These are phyloP conservation scores for Coccinonectria pachysandricola DNA, from an alignment of 2,329 filamentous ascomycete species.

Conservation along the genomic window DNA sequence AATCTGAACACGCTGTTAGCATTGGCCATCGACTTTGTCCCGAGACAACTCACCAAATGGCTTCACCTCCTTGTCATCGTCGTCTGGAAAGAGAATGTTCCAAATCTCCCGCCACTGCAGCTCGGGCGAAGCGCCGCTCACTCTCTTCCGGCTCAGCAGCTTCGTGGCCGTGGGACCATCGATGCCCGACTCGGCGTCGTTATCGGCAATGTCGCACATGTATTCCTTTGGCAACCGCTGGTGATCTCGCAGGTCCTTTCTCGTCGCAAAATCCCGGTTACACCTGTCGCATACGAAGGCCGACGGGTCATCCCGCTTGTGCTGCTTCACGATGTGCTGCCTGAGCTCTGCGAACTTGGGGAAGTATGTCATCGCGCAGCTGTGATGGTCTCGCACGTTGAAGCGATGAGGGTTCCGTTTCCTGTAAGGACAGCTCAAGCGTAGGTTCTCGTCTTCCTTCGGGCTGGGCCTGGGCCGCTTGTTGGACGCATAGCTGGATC, in stretches of 20 bases:
- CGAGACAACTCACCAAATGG: constrained; percentile 17
- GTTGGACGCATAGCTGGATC: constrained; percentile 16
- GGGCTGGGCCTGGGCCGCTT: constrained; percentile 24
- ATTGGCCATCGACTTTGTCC: fast-evolving
- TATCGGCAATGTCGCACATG: constrained; percentile 32
- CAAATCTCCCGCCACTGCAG: constrained; percentile 32
- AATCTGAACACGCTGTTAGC: constrained; percentile 16
- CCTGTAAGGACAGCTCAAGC: constrained; percentile 33
- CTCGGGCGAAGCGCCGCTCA: constrained; percentile 26
- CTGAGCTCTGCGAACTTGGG: constrained; percentile 31
- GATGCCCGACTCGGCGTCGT: constrained; percentile 30
- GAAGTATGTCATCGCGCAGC: constrained; percentile 34
- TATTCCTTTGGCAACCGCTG: constrained; percentile 29
- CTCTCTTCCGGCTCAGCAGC: constrained; percentile 29
- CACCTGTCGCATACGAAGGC: constrained; percentile 31
- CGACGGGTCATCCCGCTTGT: constrained; percentile 30
- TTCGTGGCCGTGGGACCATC: constrained; percentile 31
- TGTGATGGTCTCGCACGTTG: constrained; percentile 35
- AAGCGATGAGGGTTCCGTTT: constrained; percentile 35
- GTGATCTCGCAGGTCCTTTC: constrained; percentile 30
- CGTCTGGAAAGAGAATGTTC: constrained; percentile 32
- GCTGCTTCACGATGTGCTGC: constrained; percentile 33
- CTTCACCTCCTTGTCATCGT: constrained; percentile 24
- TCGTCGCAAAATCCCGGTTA: constrained; percentile 27
- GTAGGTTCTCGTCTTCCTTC: constrained; percentile 27